Evolutionary conservation across 1,139 yeast species (phyloP).

Genomic region (Wickerhamomyces sp.): DNA sequence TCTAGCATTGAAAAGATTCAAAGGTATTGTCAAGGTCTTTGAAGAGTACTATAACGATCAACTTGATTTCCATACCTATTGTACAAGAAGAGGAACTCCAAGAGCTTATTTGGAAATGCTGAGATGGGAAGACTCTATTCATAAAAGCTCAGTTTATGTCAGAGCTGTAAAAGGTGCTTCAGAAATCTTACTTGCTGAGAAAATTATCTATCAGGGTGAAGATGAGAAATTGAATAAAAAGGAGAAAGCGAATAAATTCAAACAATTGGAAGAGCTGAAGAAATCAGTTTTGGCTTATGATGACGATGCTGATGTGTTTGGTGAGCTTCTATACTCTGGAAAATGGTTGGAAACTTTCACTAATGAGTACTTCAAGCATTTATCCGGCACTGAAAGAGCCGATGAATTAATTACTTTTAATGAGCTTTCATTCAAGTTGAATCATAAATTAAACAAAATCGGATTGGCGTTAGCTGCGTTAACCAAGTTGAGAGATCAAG

Average conservation of each 20-base stretch:
- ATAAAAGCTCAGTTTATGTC: slow-evolving; percentile 62
- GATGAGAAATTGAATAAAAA: slow-evolving; percentile 35
- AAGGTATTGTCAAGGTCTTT: slow-evolving; percentile 62
- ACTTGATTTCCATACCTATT: slow-evolving; percentile 90
- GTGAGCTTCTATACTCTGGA: slow-evolving; percentile 18
- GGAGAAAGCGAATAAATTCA: slow-evolving; percentile 33
- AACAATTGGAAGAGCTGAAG: slow-evolving; percentile 35
- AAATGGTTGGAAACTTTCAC: slow-evolving; percentile 39
- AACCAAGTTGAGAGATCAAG: slow-evolving; percentile 27
- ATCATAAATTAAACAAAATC: slow-evolving; percentile 39
- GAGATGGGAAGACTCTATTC: slow-evolving; percentile 76
- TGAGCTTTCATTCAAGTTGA: slow-evolving; percentile 40
- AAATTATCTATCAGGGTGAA: slow-evolving; percentile 24
- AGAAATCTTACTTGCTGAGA: slow-evolving; percentile 46
- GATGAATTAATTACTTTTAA: slow-evolving; percentile 30
- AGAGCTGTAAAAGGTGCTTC: slow-evolving; percentile 69
- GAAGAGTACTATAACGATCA: slow-evolving; percentile 77
- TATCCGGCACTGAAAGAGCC: slow-evolving; percentile 30
- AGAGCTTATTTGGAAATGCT: slow-evolving; percentile 74
- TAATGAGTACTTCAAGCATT: slow-evolving; percentile 32
- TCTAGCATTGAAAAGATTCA: slow-evolving; percentile 74
- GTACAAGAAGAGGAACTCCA: slow-evolving; percentile 88
- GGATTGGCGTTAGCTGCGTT: slow-evolving; percentile 42
- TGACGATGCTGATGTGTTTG: slow-evolving; percentile 23
- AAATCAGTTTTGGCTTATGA: slow-evolving; percentile 28